These are phyloP conservation scores for Aphanomyces invadans DNA, from an alignment of 352 stramenopile species.

Conservation along the genomic window DNA sequence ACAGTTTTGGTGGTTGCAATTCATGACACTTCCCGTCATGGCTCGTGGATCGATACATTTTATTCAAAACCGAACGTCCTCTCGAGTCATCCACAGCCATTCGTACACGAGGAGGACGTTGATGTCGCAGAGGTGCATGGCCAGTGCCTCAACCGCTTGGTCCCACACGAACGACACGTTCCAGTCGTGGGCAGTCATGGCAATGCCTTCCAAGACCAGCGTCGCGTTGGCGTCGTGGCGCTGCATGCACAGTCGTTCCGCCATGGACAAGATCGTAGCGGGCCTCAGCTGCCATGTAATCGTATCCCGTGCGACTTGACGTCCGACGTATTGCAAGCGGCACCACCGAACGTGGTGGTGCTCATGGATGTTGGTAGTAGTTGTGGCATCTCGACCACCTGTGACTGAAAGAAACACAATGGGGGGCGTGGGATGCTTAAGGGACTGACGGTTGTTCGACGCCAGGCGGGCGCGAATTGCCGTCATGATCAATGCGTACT, in stretches of 20 bases:
- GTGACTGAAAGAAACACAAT: too few species aligned
- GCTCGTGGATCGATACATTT: too few species aligned
- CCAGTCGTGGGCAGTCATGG: slow-evolving; percentile 11
- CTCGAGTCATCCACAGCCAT: neutral
- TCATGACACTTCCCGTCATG: too few species aligned
- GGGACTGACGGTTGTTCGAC: neutral
- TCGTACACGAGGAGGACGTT: neutral
- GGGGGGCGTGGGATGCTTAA: too few species aligned
- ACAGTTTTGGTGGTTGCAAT: too few species aligned
- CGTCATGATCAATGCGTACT: neutral
- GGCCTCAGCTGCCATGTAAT: neutral
- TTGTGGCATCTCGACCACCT: too few species aligned
- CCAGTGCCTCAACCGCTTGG: neutral
- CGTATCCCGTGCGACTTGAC: neutral
- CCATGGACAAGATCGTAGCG: neutral
- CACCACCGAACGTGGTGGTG: neutral
- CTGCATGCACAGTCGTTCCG: neutral
- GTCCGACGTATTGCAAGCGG: slow-evolving; percentile 6
- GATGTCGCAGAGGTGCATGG: neutral
- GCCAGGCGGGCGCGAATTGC: neutral
- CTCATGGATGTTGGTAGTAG: too few species aligned
- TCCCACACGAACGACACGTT: neutral
- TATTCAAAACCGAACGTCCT: slow-evolving; percentile 4
- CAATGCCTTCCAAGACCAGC: neutral
- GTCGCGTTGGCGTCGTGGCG: neutral